Percentiles rank a stretch among this genome's conserved stretches.
Evolutionary conservation across 306 rosid species (phyloP).

Genomic region (Cicer chorassanicum): DNA sequence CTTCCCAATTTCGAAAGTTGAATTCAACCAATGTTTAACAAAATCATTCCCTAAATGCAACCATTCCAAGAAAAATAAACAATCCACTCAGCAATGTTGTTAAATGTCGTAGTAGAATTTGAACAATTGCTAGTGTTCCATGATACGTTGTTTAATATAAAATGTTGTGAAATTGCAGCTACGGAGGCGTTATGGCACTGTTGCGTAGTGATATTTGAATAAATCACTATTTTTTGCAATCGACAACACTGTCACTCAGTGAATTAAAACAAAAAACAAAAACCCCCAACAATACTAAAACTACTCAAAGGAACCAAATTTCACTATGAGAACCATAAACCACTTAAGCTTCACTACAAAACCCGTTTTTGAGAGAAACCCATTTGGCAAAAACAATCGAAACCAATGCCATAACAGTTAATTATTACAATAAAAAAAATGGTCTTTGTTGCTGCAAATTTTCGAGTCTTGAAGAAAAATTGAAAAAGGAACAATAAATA

Average conservation of each 20-base stretch:
- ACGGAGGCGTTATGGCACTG: too few species aligned
- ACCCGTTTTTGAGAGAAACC: constrained; percentile 41
- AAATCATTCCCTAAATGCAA: constrained; percentile 27
- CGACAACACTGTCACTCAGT: neutral
- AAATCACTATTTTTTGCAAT: too few species aligned
- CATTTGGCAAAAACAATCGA: constrained; percentile 39
- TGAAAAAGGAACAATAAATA: neutral
- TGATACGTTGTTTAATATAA: too few species aligned
- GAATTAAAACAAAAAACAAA: constrained; percentile 33
- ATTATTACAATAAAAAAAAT: neutral
- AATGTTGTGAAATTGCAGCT: too few species aligned
- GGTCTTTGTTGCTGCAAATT: constrained; percentile 13
- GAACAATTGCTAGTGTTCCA: too few species aligned
- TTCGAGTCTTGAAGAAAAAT: constrained; percentile 27
- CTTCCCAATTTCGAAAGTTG: constrained; percentile 28
- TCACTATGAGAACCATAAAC: neutral
- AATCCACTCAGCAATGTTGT: neutral
- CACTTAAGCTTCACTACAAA: constrained; percentile 40
- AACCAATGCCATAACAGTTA: constrained; percentile 10
- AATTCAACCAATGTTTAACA: constrained; percentile 33
- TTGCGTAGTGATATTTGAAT: too few species aligned
- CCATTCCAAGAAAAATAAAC: neutral
- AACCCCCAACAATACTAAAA: constrained; percentile 26
- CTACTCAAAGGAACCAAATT: constrained; percentile 32
- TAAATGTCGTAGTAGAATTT: too few species aligned